Base-by-base conservation (phyloP, 305 asterid genomes). In the Striga hermonthica region DNA sequence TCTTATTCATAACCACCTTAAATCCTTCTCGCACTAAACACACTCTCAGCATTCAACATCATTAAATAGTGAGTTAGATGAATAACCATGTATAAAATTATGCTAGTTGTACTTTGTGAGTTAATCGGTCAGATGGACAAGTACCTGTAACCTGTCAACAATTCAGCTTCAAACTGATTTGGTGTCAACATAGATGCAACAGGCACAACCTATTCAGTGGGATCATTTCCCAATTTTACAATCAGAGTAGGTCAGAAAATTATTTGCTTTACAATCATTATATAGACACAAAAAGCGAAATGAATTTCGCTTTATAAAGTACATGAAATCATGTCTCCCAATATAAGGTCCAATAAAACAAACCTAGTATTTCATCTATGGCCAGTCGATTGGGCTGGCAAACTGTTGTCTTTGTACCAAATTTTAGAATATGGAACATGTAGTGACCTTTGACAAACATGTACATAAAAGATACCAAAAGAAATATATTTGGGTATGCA, bases 161-260 rank as follows among this genome's bases (percentile, higher is more conserved):
- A 82, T 72, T 93, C 97, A 61, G 99, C 99, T 82, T 93, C 99
- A 78, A 93, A 93, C 70, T 93, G 97, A 78, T 93, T 93, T 10
- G 99, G 99, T 12, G 97, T 90, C 95, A 93, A 76, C 97, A 93
- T 86, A 62, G 96, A 88, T 71, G 97, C 95, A 76, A 88, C 90
- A 62, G 96, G 95, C 11, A 90, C 87, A 81, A 93, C 97, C 99
- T 93, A 76, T 47, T 66, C 31, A 71, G 76, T 67, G 68, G 60
- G 44, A 34, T 60, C 45, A 76, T 55, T 16, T 9, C 66, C 56
- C 56, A 77, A 41, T 65, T 75, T 77, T 40, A 65, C 64, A 12
- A 70, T 60, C 50, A 72, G 62, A 61, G 50, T 47, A 53, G 68
- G 65, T 52, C 62, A 52, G 60, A 66, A 44, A 22, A 45, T 52